These are phyloP conservation scores for Candida fluviatilis DNA, from an alignment of 805 yeast genomes.

Conservation along the genomic window DNA sequence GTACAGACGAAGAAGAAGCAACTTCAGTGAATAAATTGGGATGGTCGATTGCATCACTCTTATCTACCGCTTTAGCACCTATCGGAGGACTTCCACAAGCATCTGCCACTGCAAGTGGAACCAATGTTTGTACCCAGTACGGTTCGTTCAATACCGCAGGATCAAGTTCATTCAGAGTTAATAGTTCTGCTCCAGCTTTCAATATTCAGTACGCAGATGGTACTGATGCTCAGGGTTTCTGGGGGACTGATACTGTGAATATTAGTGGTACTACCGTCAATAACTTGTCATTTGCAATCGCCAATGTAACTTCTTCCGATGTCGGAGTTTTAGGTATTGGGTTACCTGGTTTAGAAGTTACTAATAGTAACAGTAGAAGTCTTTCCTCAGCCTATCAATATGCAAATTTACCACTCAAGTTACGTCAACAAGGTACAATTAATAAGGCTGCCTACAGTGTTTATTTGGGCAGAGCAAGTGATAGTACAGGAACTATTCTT, in stretches of 20 bases:
- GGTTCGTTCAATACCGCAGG: slow-evolving; percentile 45
- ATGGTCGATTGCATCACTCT: too few species aligned
- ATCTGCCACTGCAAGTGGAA: slow-evolving; percentile 5
- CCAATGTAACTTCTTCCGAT: slow-evolving; percentile 56
- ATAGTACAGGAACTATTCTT: slow-evolving; percentile 29
- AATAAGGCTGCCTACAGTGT: slow-evolving; percentile 32
- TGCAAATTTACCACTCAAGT: slow-evolving; percentile 35
- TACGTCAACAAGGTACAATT: slow-evolving; percentile 30
- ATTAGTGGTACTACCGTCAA: slow-evolving; percentile 47
- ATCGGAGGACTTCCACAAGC: slow-evolving; percentile 1
- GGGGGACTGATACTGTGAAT: slow-evolving; percentile 61
- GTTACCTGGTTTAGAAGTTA: slow-evolving; percentile 62
- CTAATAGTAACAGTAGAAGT: slow-evolving; percentile 19
- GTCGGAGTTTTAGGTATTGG: slow-evolving; percentile 77
- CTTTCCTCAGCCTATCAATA: slow-evolving; percentile 21
- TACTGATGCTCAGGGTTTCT: slow-evolving; percentile 44
- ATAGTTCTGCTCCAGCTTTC: slow-evolving; percentile 39
- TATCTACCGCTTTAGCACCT: too few species aligned
- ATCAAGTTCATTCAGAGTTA: slow-evolving; percentile 37
- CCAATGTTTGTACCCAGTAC: slow-evolving; percentile 39
- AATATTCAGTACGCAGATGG: slow-evolving; percentile 46
- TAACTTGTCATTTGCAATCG: slow-evolving; percentile 69
- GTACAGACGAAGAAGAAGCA: not conserved
- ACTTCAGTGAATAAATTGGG: not conserved
- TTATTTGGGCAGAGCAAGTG: slow-evolving; percentile 24